These are phyloP conservation scores for Acer yangbiense DNA, from an alignment of 345 rosid species.

Conservation along the genomic window DNA sequence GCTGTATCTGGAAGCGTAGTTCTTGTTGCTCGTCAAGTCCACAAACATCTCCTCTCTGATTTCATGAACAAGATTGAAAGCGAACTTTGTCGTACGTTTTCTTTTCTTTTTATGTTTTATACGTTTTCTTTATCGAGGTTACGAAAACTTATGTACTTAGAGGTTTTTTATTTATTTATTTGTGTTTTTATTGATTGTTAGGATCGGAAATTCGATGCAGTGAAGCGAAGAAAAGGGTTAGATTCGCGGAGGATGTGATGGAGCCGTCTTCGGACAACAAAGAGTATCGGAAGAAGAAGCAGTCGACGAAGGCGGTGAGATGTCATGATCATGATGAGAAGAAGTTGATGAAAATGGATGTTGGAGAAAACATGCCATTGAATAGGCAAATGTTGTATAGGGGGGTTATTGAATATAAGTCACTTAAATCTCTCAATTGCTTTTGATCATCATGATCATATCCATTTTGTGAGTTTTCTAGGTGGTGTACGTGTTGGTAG, in stretches of 20 bases:
- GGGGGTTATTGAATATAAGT: conserved; percentile 36
- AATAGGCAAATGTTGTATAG: conserved; percentile 51
- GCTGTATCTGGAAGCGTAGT: conserved; percentile 82
- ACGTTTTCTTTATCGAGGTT: not conserved
- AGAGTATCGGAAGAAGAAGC: conserved; percentile 55
- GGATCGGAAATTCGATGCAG: conserved; percentile 6
- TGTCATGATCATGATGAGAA: not conserved
- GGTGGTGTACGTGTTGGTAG: not conserved
- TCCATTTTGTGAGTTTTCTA: too few species aligned
- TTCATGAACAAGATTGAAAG: conserved; percentile 66
- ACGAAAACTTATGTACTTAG: not conserved
- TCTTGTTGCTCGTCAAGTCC: conserved; percentile 57
- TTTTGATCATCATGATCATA: not conserved
- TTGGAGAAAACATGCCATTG: conserved; percentile 36
- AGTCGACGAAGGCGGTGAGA: conserved; percentile 15
- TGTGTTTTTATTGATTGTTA: not conserved
- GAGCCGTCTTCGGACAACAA: conserved; percentile 68
- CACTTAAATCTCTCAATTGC: conserved; percentile 24
- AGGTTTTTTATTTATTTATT: not conserved
- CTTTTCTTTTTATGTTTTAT: not conserved
- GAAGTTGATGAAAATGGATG: not conserved
- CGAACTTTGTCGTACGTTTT: conserved; percentile 47
- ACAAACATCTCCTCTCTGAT: conserved; percentile 71
- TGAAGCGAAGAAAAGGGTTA: conserved; percentile 56
- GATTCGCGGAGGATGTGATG: conserved; percentile 79